Evolutionary conservation across 2,329 filamentous ascomycete genomes (phyloP).

Genomic region (Periglandula ipomoeae): DNA sequence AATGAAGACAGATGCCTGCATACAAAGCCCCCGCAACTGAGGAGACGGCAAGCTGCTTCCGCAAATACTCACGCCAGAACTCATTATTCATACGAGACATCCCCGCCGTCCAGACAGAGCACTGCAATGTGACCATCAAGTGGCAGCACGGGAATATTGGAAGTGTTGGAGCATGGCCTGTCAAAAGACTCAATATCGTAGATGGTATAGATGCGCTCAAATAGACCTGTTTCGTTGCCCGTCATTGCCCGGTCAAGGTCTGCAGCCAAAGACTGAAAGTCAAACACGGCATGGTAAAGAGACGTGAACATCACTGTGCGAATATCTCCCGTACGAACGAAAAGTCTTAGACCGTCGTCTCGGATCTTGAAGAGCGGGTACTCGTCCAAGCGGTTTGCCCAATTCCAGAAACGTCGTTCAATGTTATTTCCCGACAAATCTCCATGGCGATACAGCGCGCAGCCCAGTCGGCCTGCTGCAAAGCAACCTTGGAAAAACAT

Average conservation of each 20-base stretch:
- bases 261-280: background rate
- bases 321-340: background rate
- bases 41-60: background rate
- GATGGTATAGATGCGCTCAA: no score
- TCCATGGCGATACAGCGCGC: conserved; percentile 16
- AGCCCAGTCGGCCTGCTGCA: conserved; percentile 15
- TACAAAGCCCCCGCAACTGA: background rate
- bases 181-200: no score
- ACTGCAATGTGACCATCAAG: background rate
- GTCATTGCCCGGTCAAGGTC: background rate
- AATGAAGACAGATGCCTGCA: background rate
- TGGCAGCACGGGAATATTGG: background rate
- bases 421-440: conserved; percentile 22
- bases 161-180: background rate
- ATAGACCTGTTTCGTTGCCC: no score
- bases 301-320: background rate
- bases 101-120: background rate
- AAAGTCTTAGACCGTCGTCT: conserved; percentile 3
- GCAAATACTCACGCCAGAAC: background rate
- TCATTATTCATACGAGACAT: background rate
- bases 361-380: conserved; percentile 14
- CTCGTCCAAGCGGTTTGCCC: conserved; percentile 14
- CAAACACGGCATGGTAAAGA: background rate
- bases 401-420: conserved; percentile 14
- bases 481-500: conserved; percentile 28